Evolutionary conservation across 352 stramenopile genomes (phyloP), one percentile per base, ranked within the genome.

Genomic region (Pythium catenulatum): DNA sequence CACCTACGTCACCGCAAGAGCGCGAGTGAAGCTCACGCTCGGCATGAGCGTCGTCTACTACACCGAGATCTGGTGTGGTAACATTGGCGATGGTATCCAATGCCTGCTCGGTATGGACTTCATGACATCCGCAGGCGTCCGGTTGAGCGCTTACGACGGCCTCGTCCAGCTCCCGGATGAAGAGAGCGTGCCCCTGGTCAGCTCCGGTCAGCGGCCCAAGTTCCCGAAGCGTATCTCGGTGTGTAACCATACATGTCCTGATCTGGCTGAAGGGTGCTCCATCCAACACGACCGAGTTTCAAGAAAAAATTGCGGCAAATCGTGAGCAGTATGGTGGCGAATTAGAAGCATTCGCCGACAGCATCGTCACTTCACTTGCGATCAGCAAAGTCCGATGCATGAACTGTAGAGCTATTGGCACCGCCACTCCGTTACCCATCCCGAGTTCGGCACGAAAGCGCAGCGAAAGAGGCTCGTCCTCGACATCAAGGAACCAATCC

Each of bases 101-200:
- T 88, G 79, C 27, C 58, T 90, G 6, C 56, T 91, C 0, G 75
- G 83, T 6, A 90, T 88, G 83, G 75, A 90, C 48, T 91, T 90
- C 58, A 90, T 90, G 85, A 37, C 83, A 2, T n/a, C 76, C 3
- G 82, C 77, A 14, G 84, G 84, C 2, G 83, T 91, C 5, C 54
- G 85, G 23, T 34, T 87, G 0, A 82, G 68, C 19, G 41, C 56
- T 0, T 39, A 27, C 1, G 75, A 89, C 30, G 50, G 82, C 2
- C 13, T 30, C 21, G 73, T 82, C 41, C 43, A 25, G 15, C 32
- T 82, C 7, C 73, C 73, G 13, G 73, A 82, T 61, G 73, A 82
- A 72, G 70, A 79, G 27, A 37, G 36, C 8, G 37, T 79, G 23
- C 70, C 70, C 50, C 25, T 79, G 50, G 30, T 79, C n/a, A 37